Conservation (phyloP, 2,329 filamentous ascomycete genomes). For the Chaetomiaceae sp. region DNA sequence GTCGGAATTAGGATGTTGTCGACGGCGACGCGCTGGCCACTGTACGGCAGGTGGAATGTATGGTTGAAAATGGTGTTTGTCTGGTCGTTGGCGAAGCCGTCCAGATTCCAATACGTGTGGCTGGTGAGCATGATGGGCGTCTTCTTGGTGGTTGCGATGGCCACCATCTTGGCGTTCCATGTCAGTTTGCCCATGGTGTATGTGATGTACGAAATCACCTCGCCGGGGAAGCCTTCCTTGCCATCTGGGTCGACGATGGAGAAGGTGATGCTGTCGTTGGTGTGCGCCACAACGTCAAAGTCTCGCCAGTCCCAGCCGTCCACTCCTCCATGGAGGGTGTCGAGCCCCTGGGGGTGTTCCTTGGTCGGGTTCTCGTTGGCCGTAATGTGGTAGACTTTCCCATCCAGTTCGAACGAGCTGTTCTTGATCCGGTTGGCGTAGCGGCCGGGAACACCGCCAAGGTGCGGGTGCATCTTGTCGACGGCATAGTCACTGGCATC, state of each 20-base stretch:
- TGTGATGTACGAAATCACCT: conserved; percentile 68
- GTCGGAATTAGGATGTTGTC: conserved; percentile 72
- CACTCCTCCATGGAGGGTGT: conserved; percentile 66
- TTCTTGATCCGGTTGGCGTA: conserved; percentile 82
- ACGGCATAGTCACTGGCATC: conserved; percentile 66
- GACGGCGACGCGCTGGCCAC: conserved; percentile 61
- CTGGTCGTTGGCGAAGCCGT: conserved; percentile 70
- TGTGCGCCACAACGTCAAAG: conserved; percentile 69
- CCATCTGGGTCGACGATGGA: conserved; percentile 67
- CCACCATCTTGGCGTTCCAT: conserved; percentile 71
- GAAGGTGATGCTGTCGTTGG: conserved; percentile 66
- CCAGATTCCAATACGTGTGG: conserved; percentile 77
- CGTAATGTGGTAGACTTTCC: conserved; percentile 51
- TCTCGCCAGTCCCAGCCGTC: conserved; percentile 75
- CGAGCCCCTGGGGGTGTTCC: conserved; percentile 46
- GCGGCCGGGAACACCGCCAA: conserved; percentile 67
- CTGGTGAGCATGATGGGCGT: conserved; percentile 78
- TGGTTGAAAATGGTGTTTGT: conserved; percentile 64
- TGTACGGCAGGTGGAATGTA: conserved; percentile 68
- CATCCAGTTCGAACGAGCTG: conserved; percentile 65
- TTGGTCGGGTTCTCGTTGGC: conserved; percentile 59
- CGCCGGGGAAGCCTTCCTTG: conserved; percentile 72
- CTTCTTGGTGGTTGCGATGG: conserved; percentile 64
- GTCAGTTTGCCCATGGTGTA: conserved; percentile 63
- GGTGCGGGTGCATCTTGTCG: conserved; percentile 63